Base-by-base conservation (phyloP, 805 yeast species). In the Wickerhamiella domercqiae region DNA sequence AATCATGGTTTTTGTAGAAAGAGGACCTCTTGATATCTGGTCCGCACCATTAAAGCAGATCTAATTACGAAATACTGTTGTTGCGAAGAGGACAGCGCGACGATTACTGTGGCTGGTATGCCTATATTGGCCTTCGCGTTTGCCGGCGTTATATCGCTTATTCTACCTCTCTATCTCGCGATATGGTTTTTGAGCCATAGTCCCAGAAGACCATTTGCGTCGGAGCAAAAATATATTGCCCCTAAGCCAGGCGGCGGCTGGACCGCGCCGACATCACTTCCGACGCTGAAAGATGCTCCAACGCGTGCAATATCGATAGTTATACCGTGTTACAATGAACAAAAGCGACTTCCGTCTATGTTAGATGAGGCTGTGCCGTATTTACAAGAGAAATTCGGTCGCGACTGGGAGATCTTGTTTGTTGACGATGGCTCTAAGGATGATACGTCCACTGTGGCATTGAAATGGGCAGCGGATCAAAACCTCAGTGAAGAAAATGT, bases 391-490 rank as follows among this genome's bases (percentile, higher is more conserved):
- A 47, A 59, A 5, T 59, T 62, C 43, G 46, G 47, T 21, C 26
- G 33, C 32, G 48, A 62, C 41, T 83, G 71, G 67, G 98, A 90
- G 59, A 71, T 90, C 34, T 41, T 90, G 20, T 66, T 90, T 16
- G 86, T 90, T 13, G 97, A 90, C 59, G 98, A 90, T 59, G 95
- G 94, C 4, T 80, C 94, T 3, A 63, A 53, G 29, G 98, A 90
- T 58, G 75, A 75, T 2, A 87, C 97, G 0, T 70, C 74, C 13
- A 68, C 69, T 21, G 77, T 64, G 51, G 93, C 94, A 9, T 53
- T 90, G 29, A 54, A 64, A n/a, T 66, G 78, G 55, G 68, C 72
- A 1, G 45, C 52, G 5, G 48, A 59, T 6, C 61, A 68, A 34
- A 65, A 67, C 42, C 54, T 62, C 3, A 55, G 75, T 26, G 75